Percentiles rank a stretch among this genome's conserved stretches.
Evolutionary conservation across 495 filamentous ascomycete genomes (phyloP).

Genomic region (Aspergillus indologenus): DNA sequence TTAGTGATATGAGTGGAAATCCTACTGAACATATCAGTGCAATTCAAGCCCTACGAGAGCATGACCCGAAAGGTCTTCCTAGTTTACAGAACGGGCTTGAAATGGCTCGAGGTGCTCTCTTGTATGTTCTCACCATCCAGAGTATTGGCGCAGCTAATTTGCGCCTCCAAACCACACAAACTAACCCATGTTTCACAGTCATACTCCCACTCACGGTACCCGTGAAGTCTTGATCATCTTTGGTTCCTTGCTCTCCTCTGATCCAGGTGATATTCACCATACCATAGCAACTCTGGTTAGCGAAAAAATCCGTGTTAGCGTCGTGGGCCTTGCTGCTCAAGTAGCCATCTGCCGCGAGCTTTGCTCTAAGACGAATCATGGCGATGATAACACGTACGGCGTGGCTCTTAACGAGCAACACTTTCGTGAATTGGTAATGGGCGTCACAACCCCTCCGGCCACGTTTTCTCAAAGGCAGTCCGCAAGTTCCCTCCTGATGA

Average conservation of each 20-base stretch:
- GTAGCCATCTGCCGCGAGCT: slow-evolving; percentile 90
- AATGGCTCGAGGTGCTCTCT: slow-evolving; percentile 86
- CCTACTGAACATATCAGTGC: slow-evolving; percentile 82
- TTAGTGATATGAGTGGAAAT: slow-evolving; percentile 90
- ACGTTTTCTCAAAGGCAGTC: slow-evolving; percentile 65
- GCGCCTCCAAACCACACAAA: neutral
- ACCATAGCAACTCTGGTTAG: slow-evolving; percentile 73
- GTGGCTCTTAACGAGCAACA: slow-evolving; percentile 86
- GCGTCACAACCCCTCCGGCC: slow-evolving; percentile 82
- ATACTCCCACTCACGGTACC: slow-evolving; percentile 90
- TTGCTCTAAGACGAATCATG: slow-evolving; percentile 78
- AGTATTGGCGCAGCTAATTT: neutral
- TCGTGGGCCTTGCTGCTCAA: slow-evolving; percentile 87
- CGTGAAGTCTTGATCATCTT: slow-evolving; percentile 88
- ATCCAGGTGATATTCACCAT: slow-evolving; percentile 92
- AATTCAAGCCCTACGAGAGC: slow-evolving; percentile 62
- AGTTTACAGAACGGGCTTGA: slow-evolving; percentile 94
- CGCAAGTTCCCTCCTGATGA: slow-evolving; percentile 81
- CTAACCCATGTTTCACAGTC: slow-evolving; percentile 46
- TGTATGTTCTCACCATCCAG: slow-evolving; percentile 46
- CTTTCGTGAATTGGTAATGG: slow-evolving; percentile 84
- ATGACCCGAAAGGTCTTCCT: slow-evolving; percentile 85
- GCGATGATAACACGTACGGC: slow-evolving; percentile 70
- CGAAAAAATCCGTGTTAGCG: slow-evolving; percentile 79
- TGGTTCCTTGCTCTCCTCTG: slow-evolving; percentile 82